A percentile compares a stretch with the other conserved stretches of the same genome.
phyloP scores from a whole-genome alignment of 2,329 filamentous ascomycete genomes.

The Dendryphion nanum region DNA sequence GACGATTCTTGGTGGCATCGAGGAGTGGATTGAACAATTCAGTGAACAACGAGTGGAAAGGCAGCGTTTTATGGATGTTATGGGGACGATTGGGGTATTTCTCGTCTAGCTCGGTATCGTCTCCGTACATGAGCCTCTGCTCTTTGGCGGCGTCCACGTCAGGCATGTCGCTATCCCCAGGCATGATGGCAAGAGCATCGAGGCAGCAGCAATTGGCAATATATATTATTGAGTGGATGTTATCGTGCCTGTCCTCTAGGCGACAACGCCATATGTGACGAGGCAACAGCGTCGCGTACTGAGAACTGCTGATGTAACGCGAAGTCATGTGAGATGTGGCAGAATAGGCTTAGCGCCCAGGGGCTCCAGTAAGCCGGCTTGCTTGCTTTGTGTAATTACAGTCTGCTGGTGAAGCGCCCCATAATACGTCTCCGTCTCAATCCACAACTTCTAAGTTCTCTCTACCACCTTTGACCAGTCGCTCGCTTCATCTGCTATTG shows the following conservation, averaged over 20 bases:
- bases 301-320: too few species aligned
- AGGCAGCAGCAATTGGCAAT: conserved; percentile 1
- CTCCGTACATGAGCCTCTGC: conserved; percentile 50
- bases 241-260: conserved; percentile 1
- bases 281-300: neutral
- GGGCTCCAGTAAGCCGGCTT: too few species aligned
- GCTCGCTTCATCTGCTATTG: too few species aligned
- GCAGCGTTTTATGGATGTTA: conserved; percentile 76
- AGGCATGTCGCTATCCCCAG: conserved; percentile 33
- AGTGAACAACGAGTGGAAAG: conserved; percentile 76
- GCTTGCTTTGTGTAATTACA: too few species aligned
- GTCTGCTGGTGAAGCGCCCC: too few species aligned
- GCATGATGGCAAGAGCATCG: conserved; percentile 25
- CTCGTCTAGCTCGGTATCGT: conserved; percentile 47
- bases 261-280: conserved; percentile 1
- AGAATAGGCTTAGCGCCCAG: too few species aligned
- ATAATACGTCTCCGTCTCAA: too few species aligned
- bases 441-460: too few species aligned
- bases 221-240: neutral
- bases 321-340: too few species aligned
- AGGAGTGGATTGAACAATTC: conserved; percentile 78
- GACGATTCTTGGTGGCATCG: conserved; percentile 73
- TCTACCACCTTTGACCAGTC: too few species aligned
- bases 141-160: conserved; percentile 46
- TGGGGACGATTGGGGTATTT: conserved; percentile 74